A percentile compares a stretch with the other conserved stretches of the same genome.
Conservation (phyloP, 1,284 basidiomycete species). For the Trichosporon asahii region DNA sequence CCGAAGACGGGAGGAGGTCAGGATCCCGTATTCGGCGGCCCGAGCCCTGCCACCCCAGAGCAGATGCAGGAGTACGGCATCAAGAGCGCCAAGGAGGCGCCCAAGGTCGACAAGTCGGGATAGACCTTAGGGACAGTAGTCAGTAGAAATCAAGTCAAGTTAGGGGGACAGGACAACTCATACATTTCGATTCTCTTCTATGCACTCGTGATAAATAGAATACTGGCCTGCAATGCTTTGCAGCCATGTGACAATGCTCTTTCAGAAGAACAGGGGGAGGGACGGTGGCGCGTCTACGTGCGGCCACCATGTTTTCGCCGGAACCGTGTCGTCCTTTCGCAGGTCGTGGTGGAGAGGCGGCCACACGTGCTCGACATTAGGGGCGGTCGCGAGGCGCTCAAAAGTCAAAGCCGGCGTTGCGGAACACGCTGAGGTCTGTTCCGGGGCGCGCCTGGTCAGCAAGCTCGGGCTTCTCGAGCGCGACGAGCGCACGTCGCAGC, state of each 20-base stretch:
- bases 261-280: constrained; percentile 1
- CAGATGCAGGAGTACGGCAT: constrained; percentile 56
- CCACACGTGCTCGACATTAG: neutral
- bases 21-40: constrained; percentile 87
- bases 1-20: constrained; percentile 80
- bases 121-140: neutral
- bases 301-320: neutral
- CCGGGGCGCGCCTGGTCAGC: constrained; percentile 56
- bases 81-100: neutral
- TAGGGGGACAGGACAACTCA: neutral
- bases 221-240: neutral
- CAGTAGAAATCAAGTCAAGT: neutral
- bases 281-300: neutral
- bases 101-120: neutral
- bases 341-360: too few relatives aligned
- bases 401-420: constrained; percentile 79
- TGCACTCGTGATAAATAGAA: neutral
- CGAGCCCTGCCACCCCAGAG: constrained; percentile 60
- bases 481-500: constrained; percentile 74
- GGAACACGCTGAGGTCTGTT: constrained; percentile 65
- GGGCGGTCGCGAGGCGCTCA: constrained; percentile 40
- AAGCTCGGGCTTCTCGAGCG: constrained; percentile 61
- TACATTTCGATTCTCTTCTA: neutral
- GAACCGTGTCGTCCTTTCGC: neutral
- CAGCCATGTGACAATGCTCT: neutral